phyloP scores from a whole-genome alignment of 176 grass and related monocot species.

The Carex cristatella region DNA sequence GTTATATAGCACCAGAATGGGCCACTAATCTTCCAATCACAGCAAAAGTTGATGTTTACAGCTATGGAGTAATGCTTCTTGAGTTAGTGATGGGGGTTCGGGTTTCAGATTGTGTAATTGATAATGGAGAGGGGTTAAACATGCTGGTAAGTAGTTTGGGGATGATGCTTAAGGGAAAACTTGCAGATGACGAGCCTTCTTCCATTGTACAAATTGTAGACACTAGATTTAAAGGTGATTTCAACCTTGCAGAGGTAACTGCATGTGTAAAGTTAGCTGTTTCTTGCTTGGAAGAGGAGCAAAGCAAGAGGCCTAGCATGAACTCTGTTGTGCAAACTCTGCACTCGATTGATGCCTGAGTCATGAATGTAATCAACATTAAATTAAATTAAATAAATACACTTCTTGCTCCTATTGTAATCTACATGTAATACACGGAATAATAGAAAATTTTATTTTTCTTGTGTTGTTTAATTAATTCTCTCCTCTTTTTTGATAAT shows the following conservation, averaged over 20 bases:
- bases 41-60: constrained; percentile 33
- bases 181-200: background rate
- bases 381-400: background rate
- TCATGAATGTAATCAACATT: background rate
- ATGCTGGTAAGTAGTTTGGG: constrained; percentile 6
- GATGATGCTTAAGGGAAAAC: background rate
- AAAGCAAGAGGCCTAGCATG: constrained; percentile 30
- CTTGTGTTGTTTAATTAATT: background rate
- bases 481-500: background rate
- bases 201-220: constrained; percentile 19
- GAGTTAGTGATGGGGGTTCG: constrained; percentile 28
- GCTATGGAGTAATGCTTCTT: constrained; percentile 28
- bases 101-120: constrained; percentile 19
- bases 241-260: constrained; percentile 6
- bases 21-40: constrained; percentile 30
- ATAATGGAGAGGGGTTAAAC: background rate
- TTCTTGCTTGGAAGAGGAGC: constrained; percentile 34
- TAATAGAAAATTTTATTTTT: background rate
- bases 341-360: background rate
- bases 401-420: background rate
- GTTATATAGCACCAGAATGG: constrained; percentile 36
- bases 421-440: background rate
- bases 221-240: background rate
- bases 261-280: constrained; percentile 11
- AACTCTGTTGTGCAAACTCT: constrained; percentile 21